Conservation (phyloP, 2,329 filamentous ascomycete genomes). For the Pseudogymnoascus sp. region DNA sequence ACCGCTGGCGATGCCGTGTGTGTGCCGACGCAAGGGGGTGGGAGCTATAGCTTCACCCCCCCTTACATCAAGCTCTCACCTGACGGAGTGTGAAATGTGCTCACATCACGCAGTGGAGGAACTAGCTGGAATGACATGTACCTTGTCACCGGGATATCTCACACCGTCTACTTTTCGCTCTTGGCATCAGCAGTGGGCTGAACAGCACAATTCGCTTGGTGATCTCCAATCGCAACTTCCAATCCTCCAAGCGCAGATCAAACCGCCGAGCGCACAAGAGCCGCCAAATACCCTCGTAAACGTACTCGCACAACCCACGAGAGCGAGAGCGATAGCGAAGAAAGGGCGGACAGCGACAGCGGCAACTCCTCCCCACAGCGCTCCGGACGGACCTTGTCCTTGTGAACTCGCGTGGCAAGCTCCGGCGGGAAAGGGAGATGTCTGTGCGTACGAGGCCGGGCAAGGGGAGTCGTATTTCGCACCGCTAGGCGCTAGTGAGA, state of each 20-base stretch:
- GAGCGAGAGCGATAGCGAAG: no score
- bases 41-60: not conserved
- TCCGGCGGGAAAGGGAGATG: not conserved
- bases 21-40: not conserved
- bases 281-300: not conserved
- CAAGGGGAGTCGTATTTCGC: not conserved
- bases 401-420: not conserved
- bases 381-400: not conserved
- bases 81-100: not conserved
- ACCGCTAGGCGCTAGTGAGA: not conserved
- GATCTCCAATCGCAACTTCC: no score
- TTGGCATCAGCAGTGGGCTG: not conserved
- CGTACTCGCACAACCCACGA: not conserved
- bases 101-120: no score
- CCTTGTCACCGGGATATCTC: not conserved
- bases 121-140: not conserved
- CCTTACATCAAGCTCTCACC: not conserved
- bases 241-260: not conserved
- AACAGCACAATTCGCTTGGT: no score
- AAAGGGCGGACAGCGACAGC: not conserved
- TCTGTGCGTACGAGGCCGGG: not conserved
- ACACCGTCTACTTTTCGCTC: not conserved
- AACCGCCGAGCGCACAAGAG: not conserved
- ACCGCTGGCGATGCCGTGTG: not conserved
- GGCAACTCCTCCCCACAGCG: not conserved